phyloP scores from a whole-genome alignment of 176 grass and related monocot genomes.

The Panicum miliaceum region DNA sequence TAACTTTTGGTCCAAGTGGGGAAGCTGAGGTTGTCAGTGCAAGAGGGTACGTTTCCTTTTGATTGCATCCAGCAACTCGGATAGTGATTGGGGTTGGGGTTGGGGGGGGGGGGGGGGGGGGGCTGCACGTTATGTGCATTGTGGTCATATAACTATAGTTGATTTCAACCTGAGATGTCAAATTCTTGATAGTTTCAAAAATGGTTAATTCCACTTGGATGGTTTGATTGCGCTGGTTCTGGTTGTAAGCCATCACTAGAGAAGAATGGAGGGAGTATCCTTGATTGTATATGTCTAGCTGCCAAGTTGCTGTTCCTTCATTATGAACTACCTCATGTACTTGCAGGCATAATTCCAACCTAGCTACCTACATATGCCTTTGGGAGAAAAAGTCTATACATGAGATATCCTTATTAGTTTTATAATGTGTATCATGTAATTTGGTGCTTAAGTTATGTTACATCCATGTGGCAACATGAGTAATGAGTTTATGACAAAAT shows the following conservation, averaged over 20 bases:
- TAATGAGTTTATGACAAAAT: not conserved
- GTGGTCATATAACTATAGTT: too few relatives aligned
- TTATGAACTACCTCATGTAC: constrained; percentile 29
- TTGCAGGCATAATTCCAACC: not conserved
- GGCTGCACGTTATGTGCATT: too few relatives aligned
- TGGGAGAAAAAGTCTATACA: not conserved
- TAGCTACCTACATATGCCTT: not conserved
- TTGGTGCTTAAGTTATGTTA: not conserved
- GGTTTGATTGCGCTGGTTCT: not conserved
- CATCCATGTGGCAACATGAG: constrained; percentile 17
- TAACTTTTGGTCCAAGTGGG: constrained; percentile 82
- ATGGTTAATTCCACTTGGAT: not conserved
- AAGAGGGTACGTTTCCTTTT: constrained; percentile 65
- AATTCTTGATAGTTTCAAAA: not conserved
- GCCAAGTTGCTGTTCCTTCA: not conserved
- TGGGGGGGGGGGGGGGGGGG: too few relatives aligned
- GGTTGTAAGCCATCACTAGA: not conserved
- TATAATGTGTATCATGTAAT: not conserved
- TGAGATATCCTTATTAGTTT: not conserved
- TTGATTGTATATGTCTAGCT: not conserved
- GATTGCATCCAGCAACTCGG: not conserved
- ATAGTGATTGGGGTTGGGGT: not conserved
- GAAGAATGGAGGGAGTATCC: not conserved
- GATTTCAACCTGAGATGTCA: not conserved
- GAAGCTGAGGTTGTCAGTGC: constrained; percentile 99